phyloP scores from a whole-genome alignment of 2,329 filamentous ascomycete species.

The Huntiella decipiens region DNA sequence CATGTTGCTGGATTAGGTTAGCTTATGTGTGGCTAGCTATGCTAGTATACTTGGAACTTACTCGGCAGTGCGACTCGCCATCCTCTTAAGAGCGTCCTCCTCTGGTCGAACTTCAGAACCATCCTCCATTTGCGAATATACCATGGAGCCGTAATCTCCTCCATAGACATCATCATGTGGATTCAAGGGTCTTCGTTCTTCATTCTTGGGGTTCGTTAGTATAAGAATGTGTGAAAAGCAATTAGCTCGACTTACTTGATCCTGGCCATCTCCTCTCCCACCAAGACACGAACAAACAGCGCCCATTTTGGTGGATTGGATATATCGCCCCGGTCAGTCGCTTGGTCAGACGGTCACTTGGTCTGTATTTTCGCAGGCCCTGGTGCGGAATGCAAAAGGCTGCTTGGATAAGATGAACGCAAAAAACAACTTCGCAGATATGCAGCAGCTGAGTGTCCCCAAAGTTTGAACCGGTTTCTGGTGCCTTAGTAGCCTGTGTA shows the following conservation, averaged over 20 bases:
- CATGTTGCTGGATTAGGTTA: slow-evolving; percentile 32
- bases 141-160: slow-evolving; percentile 44
- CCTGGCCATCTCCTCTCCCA: slow-evolving; percentile 3
- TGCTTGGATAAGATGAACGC: too few relatives aligned
- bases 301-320: neutral
- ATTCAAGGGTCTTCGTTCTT: slow-evolving; percentile 39
- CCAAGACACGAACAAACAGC: slow-evolving; percentile 10
- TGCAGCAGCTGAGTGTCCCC: too few relatives aligned
- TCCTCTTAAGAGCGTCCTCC: slow-evolving; percentile 43
- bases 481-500: too few relatives aligned
- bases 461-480: too few relatives aligned
- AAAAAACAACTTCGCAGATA: too few relatives aligned
- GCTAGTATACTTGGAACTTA: slow-evolving; percentile 19
- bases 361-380: too few relatives aligned
- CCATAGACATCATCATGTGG: slow-evolving; percentile 39
- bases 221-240: neutral
- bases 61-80: slow-evolving; percentile 46
- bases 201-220: slow-evolving; percentile 23
- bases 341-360: too few relatives aligned
- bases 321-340: too few relatives aligned
- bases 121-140: slow-evolving; percentile 36
- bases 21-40: neutral
- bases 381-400: too few relatives aligned
- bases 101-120: slow-evolving; percentile 44
- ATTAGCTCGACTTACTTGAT: slow-evolving; percentile 4